Percentiles rank a stretch among this genome's conserved stretches.
These are phyloP conservation scores for Serpula lacrymans DNA, from an alignment of 768 basidiomycete species.

Conservation along the genomic window DNA sequence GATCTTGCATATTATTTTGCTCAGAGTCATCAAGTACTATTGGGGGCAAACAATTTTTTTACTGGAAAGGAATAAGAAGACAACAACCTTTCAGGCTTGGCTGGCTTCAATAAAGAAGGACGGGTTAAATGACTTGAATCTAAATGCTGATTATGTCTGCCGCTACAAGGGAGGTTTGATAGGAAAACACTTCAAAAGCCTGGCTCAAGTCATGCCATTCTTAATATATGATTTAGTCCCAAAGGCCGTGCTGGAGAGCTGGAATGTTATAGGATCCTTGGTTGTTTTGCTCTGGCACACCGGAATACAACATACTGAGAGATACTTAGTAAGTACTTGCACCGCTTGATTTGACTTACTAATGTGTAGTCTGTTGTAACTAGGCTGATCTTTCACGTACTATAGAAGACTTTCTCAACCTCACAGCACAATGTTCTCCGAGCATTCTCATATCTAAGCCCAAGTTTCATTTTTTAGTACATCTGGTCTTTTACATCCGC, in stretches of 20 bases:
- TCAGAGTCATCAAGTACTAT: no score
- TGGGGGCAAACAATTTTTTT: no score
- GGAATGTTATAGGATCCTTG: slow-evolving; percentile 10
- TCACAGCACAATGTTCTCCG: slow-evolving; percentile 13
- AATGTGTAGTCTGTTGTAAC: no score
- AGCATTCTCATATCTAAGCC: slow-evolving; percentile 19
- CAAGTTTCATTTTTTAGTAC: slow-evolving; percentile 22
- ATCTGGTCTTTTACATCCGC: no score
- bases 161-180: slow-evolving; percentile 24
- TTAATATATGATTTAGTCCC: slow-evolving; percentile 13
- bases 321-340: slow-evolving; percentile 19
- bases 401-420: slow-evolving; percentile 16
- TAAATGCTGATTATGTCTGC: slow-evolving; percentile 25
- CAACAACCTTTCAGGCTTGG: no score
- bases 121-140: slow-evolving; percentile 19
- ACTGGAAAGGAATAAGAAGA: no score
- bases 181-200: slow-evolving; percentile 20
- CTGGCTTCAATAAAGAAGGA: slow-evolving; percentile 2
- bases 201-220: slow-evolving; percentile 8
- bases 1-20: no score
- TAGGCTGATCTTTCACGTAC: slow-evolving; percentile 10
- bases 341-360: no score
- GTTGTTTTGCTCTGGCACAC: slow-evolving; percentile 25
- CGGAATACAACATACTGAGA: slow-evolving; percentile 20
- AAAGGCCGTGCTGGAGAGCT: slow-evolving; percentile 6